Evolutionary conservation across 345 rosid species (phyloP).

Genomic region (Stellera chamaejasme): DNA sequence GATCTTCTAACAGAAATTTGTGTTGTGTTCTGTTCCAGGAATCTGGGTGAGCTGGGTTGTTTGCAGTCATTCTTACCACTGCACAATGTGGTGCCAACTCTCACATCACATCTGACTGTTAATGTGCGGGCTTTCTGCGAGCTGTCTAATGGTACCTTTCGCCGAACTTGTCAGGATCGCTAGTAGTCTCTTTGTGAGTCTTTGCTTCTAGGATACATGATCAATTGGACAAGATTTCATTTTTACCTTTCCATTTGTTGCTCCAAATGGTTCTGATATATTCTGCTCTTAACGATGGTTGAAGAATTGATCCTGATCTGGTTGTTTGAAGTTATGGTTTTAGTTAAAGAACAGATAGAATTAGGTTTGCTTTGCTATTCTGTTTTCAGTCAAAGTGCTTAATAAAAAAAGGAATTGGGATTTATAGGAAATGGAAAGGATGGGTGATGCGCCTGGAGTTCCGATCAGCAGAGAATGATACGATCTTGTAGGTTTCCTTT

Average conservation of each 20-base stretch:
- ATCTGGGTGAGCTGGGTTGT: conserved; percentile 77
- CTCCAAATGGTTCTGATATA: conserved; percentile 14
- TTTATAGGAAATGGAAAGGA: conserved; percentile 30
- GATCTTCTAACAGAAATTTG: neutral
- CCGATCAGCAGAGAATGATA: conserved; percentile 61
- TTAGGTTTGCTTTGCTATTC: conserved; percentile 13
- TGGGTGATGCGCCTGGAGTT: conserved; percentile 56
- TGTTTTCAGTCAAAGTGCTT: conserved; percentile 16
- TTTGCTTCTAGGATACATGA: conserved; percentile 40
- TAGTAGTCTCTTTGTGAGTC: conserved; percentile 89
- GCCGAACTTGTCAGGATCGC: conserved; percentile 97
- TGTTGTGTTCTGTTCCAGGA: conserved; percentile 32
- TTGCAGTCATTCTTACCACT: conserved; percentile 66
- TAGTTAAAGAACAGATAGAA: neutral
- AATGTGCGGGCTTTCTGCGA: conserved; percentile 78
- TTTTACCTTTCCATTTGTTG: conserved; percentile 5
- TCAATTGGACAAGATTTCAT: conserved; percentile 8
- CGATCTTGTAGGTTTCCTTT: conserved; percentile 67
- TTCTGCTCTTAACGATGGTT: neutral
- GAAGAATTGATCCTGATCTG: neutral
- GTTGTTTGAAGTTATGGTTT: neutral
- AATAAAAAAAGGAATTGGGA: conserved; percentile 36
- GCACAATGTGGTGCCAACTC: conserved; percentile 30
- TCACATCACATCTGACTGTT: conserved; percentile 62
- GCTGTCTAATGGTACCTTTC: conserved; percentile 97